These are phyloP conservation scores for Bipolaris oryzae DNA, from an alignment of 2,329 filamentous ascomycete genomes.

Conservation along the genomic window DNA sequence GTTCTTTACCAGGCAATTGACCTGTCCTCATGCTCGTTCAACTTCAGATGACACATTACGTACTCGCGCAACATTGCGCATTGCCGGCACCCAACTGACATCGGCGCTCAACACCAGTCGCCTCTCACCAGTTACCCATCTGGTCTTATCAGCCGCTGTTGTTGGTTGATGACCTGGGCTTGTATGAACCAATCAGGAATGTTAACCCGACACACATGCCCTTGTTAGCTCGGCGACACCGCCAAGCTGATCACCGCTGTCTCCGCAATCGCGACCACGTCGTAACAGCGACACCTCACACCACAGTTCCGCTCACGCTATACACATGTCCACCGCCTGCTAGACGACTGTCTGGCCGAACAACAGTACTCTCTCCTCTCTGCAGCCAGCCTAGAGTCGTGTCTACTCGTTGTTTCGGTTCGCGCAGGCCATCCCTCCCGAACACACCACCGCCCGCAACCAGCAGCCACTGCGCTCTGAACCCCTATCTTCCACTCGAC, in stretches of 20 bases:
- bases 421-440: slow-evolving; percentile 39
- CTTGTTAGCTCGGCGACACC: slow-evolving; percentile 28
- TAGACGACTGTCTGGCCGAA: slow-evolving; percentile 50
- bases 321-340: slow-evolving; percentile 44
- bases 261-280: slow-evolving; percentile 37
- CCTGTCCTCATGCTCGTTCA: slow-evolving; percentile 25
- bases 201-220: slow-evolving; percentile 31
- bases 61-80: slow-evolving; percentile 15
- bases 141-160: slow-evolving; percentile 27
- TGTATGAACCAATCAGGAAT: slow-evolving; percentile 34
- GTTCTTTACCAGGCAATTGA: slow-evolving; percentile 31
- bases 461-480: slow-evolving; percentile 32
- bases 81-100: slow-evolving; percentile 22
- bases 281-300: slow-evolving; percentile 31
- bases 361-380: slow-evolving; percentile 47
- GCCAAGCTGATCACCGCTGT: slow-evolving; percentile 26
- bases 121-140: slow-evolving; percentile 32
- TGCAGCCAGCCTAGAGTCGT: slow-evolving; percentile 52
- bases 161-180: slow-evolving; percentile 37
- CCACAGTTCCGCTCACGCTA: slow-evolving; percentile 21
- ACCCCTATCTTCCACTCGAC: slow-evolving; percentile 10
- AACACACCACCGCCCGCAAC: slow-evolving; percentile 38
- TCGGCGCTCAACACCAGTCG: slow-evolving; percentile 33
- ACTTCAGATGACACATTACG: slow-evolving; percentile 18
- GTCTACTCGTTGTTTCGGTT: slow-evolving; percentile 47